Conservation (phyloP, 192 early-diverging fungal genomes). For the Coemansia umbellata region DNA sequence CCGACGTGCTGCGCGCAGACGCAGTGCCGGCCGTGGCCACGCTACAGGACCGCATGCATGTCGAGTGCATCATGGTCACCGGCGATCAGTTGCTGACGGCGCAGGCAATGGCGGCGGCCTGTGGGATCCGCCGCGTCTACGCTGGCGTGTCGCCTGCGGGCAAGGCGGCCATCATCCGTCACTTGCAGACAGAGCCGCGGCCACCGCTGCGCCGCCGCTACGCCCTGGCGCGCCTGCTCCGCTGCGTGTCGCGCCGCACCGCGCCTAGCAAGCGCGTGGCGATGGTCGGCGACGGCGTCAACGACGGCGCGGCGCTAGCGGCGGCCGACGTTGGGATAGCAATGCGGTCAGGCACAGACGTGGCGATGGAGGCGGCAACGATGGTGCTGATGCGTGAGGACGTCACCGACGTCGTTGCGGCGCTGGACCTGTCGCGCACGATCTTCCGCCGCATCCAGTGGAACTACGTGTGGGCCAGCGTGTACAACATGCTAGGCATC, state of each 20-base stretch:
- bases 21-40: constrained; percentile 64
- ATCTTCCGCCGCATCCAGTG: constrained; percentile 82
- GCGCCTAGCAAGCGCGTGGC: constrained; percentile 52
- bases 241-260: background rate
- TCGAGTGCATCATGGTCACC: constrained; percentile 86
- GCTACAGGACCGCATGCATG: constrained; percentile 64
- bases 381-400: constrained; percentile 92
- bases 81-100: constrained; percentile 90
- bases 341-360: constrained; percentile 86
- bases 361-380: constrained; percentile 90
- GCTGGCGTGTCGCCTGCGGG: constrained; percentile 88
- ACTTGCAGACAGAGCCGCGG: constrained; percentile 58
- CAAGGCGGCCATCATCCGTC: constrained; percentile 73
- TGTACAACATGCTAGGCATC: constrained; percentile 87
- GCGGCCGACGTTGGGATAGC: constrained; percentile 85
- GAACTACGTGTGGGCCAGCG: constrained; percentile 87
- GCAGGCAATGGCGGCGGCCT: constrained; percentile 70
- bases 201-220: constrained; percentile 1
- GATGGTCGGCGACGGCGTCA: constrained; percentile 97
- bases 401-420: constrained; percentile 78
- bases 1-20: constrained; percentile 82
- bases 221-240: background rate
- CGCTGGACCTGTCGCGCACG: constrained; percentile 75
- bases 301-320: constrained; percentile 90
- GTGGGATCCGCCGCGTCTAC: constrained; percentile 81